Evolutionary conservation across 371 early-diverging fungal genomes (phyloP), one percentile per base, ranked within the genome.

Genomic region (Vairimorpha necatrix): DNA sequence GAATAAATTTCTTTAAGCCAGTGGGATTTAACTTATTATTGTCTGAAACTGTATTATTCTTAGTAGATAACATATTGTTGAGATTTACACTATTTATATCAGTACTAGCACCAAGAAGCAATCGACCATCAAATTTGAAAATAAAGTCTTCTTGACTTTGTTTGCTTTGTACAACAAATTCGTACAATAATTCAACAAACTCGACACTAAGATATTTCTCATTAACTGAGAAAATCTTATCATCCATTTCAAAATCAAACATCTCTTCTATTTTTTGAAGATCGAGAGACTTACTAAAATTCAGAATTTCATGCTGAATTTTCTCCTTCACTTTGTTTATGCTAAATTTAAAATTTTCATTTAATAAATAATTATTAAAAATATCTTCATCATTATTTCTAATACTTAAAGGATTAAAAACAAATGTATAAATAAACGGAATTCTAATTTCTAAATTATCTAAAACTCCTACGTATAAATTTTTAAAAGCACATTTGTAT

Each of bases 381-480:
- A 50, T 50, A 42, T 42, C 16, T 50, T 50, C 50, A 11, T 50
- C 50, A n/a, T 34, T 38, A 30, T 30, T 46, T 30, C 33, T 67
- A 6, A n/a, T 34, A 34, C 16, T 18, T 7, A 67, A 26, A 11
- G 74, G 74, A 66, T 38, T 16, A 34, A 56, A 67, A 22, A 74
- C 60, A 67, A 67, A 67, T 13, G 67, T 61, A 36, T 74, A 65
- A 20, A 74, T 62, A 60, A 32, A 65, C 0, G 74, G 74, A 16
- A 66, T 54, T 38, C 56, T 74, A 30, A 74, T 60, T 9, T 74
- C 74, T 48, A 74, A 61, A 0, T 74, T 56, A 18, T 74, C 74
- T 26, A 74, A 38, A 38, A 74, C 30, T 0, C 53, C 53, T 61
- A 56, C 38, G 22, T 67, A 65, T 4, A 74, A 61, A 50, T 61